Evolutionary conservation across 2,329 filamentous ascomycete species (phyloP).

Genomic region (Penicillium thymicola): DNA sequence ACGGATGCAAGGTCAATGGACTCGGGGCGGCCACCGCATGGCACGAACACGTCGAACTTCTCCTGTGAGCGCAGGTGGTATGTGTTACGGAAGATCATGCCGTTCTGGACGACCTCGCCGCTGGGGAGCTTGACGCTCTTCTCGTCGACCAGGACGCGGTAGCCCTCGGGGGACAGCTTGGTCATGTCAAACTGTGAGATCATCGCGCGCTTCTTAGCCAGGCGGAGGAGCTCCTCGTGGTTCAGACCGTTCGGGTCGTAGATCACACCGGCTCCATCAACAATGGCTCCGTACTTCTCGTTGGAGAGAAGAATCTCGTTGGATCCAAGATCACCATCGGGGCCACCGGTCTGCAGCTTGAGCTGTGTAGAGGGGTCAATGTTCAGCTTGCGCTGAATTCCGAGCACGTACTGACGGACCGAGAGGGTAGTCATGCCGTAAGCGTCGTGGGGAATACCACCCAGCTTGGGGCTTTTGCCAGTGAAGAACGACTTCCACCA

Average conservation of each 20-base stretch:
- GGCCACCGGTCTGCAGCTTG: conserved; percentile 97
- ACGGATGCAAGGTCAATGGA: conserved; percentile 91
- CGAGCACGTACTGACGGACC: conserved; percentile 91
- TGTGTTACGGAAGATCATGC: conserved; percentile 93
- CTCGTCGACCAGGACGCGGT: conserved; percentile 89
- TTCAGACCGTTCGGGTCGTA: conserved; percentile 89
- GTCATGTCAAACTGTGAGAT: conserved; percentile 79
- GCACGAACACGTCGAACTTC: conserved; percentile 84
- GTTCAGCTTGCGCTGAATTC: conserved; percentile 93
- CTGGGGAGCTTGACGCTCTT: conserved; percentile 80
- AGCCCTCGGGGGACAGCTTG: conserved; percentile 84
- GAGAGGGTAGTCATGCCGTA: conserved; percentile 99
- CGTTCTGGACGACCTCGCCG: conserved; percentile 84
- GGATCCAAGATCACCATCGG: conserved; percentile 92
- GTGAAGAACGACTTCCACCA: conserved; percentile 99
- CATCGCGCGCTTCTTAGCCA: conserved; percentile 86
- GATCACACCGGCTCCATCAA: conserved; percentile 94
- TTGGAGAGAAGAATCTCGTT: conserved; percentile 96
- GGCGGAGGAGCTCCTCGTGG: conserved; percentile 73
- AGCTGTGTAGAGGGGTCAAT: conserved; percentile 79
- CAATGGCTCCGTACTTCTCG: conserved; percentile 91
- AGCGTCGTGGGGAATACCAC: conserved; percentile 90
- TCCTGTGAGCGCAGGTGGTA: conserved; percentile 83
- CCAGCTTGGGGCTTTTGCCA: conserved; percentile 92
- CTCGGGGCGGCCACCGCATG: conserved; percentile 92